Percentiles rank a stretch among this genome's conserved stretches.
phyloP scores from a whole-genome alignment of 305 asterid genomes.

The Striga hermonthica region DNA sequence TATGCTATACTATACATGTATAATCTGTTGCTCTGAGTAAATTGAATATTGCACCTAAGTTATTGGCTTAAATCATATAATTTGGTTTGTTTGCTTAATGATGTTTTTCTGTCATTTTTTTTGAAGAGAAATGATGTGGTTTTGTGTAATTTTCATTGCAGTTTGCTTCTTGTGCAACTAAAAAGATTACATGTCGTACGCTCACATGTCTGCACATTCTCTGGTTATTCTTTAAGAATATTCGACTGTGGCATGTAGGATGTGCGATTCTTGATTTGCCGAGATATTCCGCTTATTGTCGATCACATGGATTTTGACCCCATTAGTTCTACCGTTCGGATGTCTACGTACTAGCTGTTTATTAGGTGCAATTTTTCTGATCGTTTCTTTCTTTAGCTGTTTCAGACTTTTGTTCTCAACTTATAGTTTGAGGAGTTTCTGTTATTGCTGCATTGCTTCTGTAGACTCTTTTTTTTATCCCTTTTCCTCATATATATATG shows the following conservation, averaged over 20 bases:
- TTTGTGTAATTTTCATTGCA: background rate
- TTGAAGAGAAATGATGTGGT: background rate
- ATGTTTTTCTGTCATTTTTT: background rate
- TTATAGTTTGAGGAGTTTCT: background rate
- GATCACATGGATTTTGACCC: background rate
- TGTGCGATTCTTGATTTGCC: background rate
- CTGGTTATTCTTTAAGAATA: background rate
- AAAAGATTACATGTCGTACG: background rate
- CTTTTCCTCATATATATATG: background rate
- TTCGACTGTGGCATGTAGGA: background rate
- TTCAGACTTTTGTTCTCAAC: too few species aligned
- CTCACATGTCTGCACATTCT: background rate
- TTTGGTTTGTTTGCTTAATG: background rate
- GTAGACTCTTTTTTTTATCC: background rate
- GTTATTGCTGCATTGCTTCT: background rate
- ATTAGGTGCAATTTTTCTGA: background rate
- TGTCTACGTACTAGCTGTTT: background rate
- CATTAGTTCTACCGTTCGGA: background rate
- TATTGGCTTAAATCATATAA: background rate
- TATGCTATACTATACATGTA: too few species aligned
- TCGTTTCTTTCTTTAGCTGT: too few species aligned
- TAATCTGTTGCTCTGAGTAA: background rate
- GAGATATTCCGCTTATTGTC: slow-evolving; percentile 4
- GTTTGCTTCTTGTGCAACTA: background rate
- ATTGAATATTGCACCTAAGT: background rate